Base-by-base conservation (phyloP, 768 basidiomycete genomes). In the Tylopilus balloui region DNA sequence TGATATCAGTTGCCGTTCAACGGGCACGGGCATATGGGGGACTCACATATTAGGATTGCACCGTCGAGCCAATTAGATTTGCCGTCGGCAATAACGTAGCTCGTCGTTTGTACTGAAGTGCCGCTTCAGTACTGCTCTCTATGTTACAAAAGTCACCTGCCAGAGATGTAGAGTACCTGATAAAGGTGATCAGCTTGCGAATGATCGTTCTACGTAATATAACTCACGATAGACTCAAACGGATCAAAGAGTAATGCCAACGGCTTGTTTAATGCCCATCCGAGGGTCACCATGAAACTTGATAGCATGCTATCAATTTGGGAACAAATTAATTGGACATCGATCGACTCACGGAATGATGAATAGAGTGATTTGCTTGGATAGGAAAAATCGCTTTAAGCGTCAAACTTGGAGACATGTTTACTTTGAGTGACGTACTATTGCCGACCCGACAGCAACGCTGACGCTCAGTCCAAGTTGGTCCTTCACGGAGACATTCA, bases 11-110 rank as follows among this genome's bases (percentile, higher is more conserved):
- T 25, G 31, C 21, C 6, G 11, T 28, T 19, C n/a, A n/a, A n/a
- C n/a, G 29, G 12, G 24, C 15, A 23, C 3, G 3, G 17, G n/a
- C 6, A 13, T 3, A 34, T n/a, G 13, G n/a, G 45, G 17, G 39
- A 70, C 78, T 53, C 65, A 81, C 83, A 78, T 74, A 87, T 84
- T 20, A 92, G 59, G 49, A 83, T 78, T 59, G 77, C 73, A 3
- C 89, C 90, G 62, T 92, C 89, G 14, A 92, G 71, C 81, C 90
- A 93, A 63, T 90, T 91, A 15, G 82, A 85, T 61, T 84, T 84
- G 10, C 87, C 89, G 60, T 93, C 90, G 45, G 82, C 75, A 1
- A 92, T 80, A 17, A 86, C 84, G 56, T 88, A 84, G 59, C 86
- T 88, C 67, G 92, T 86, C 12, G 88, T 88, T 52, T 90, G 72